phyloP scores from a whole-genome alignment of 139 green algal genomes.

The Volvox reticuliferus region DNA sequence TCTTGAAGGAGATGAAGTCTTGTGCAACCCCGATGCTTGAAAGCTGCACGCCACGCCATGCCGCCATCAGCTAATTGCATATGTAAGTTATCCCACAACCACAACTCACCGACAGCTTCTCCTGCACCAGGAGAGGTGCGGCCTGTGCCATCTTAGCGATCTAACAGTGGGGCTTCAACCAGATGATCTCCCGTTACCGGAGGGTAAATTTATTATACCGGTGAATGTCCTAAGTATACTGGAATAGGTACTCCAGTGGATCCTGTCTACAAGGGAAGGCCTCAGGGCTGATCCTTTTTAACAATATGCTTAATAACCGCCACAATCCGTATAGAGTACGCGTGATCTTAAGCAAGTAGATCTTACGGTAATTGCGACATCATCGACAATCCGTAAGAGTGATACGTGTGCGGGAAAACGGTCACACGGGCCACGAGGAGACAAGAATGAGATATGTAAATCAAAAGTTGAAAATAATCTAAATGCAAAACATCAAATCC shows the following conservation, averaged over 20 bases:
- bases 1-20: conserved; percentile 97
- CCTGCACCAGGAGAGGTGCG: conserved; percentile 63
- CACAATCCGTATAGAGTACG: too few species aligned
- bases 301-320: too few species aligned
- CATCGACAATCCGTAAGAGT: too few species aligned
- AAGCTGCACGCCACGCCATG: conserved; percentile 79
- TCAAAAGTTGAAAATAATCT: too few species aligned
- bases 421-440: background rate
- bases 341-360: too few species aligned
- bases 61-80: background rate
- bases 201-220: too few species aligned
- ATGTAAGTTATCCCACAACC: background rate
- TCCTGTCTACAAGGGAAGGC: too few species aligned
- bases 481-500: too few species aligned
- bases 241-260: too few species aligned
- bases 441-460: background rate
- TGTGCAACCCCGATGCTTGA: conserved; percentile 88
- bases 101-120: conserved; percentile 65
- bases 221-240: too few species aligned
- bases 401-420: background rate
- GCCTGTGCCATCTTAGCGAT: conserved; percentile 6
- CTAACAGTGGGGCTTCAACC: background rate
- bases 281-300: too few species aligned
- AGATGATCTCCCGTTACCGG: background rate
- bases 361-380: too few species aligned